These are phyloP conservation scores for Forsythia suspensa DNA, from an alignment of 257 asterid species.

Conservation along the genomic window DNA sequence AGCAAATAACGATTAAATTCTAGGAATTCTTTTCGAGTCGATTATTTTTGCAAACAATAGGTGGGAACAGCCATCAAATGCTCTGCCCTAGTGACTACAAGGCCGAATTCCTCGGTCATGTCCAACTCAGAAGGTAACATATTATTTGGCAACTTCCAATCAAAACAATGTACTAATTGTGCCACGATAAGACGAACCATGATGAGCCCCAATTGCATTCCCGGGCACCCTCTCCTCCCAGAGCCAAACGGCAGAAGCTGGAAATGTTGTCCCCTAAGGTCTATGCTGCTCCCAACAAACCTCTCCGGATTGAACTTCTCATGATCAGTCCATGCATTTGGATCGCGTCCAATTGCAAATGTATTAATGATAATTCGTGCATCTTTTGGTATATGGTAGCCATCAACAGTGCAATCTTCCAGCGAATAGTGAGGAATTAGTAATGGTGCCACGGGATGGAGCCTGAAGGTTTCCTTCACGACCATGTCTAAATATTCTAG, in stretches of 20 bases:
- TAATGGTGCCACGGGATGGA: constrained; percentile 54
- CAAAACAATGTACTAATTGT: constrained; percentile 59
- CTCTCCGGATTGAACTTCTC: constrained; percentile 58
- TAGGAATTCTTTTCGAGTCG: not conserved
- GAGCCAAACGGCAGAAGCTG: constrained; percentile 57
- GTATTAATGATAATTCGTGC: constrained; percentile 43
- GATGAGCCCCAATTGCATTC: constrained; percentile 48
- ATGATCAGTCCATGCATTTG: constrained; percentile 42
- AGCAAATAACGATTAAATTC: not conserved
- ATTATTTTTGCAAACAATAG: constrained; percentile 15
- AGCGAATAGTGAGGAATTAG: constrained; percentile 47
- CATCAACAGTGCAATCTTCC: constrained; percentile 39
- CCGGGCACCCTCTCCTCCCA: constrained; percentile 59
- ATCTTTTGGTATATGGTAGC: constrained; percentile 41
- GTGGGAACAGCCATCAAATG: constrained; percentile 31
- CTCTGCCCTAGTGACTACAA: constrained; percentile 30
- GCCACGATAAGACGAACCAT: constrained; percentile 46
- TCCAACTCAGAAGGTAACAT: constrained; percentile 43
- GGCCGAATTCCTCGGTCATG: constrained; percentile 47
- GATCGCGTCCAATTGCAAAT: constrained; percentile 49
- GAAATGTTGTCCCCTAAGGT: constrained; percentile 47
- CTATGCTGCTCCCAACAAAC: constrained; percentile 38
- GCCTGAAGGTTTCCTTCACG: constrained; percentile 49
- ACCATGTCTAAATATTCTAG: constrained; percentile 48
- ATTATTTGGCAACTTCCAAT: constrained; percentile 52